Conservation (phyloP, 495 filamentous ascomycete species). For the Tuber umbilicatum region DNA sequence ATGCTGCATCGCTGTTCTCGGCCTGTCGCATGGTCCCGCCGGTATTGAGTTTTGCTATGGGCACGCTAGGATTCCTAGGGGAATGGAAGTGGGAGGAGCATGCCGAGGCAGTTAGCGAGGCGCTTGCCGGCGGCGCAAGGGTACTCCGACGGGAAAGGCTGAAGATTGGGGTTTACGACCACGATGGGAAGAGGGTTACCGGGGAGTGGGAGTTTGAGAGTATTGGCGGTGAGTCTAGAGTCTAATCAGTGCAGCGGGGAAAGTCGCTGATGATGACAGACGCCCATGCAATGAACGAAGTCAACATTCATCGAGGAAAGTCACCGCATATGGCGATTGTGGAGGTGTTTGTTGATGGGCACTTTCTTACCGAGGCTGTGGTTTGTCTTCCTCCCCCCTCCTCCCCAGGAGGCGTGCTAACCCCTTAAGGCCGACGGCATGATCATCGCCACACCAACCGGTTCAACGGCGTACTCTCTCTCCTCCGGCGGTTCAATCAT, state of each 20-base stretch:
- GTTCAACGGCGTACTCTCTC: slow-evolving; percentile 91
- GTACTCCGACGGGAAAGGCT: slow-evolving; percentile 73
- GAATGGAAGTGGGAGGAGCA: slow-evolving; percentile 94
- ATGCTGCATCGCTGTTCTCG: slow-evolving; percentile 83
- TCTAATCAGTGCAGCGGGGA: slow-evolving; percentile 14
- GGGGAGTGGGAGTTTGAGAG: slow-evolving; percentile 40
- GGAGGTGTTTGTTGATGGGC: slow-evolving; percentile 74
- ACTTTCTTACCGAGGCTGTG: slow-evolving; percentile 84
- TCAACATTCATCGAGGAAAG: slow-evolving; percentile 83
- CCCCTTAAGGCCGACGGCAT: slow-evolving; percentile 67
- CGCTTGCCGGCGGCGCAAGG: slow-evolving; percentile 52
- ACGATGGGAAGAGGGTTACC: slow-evolving; percentile 46
- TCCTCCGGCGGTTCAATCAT: slow-evolving; percentile 89
- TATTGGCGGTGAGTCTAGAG: slow-evolving; percentile 28
- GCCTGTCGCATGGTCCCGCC: slow-evolving; percentile 76
- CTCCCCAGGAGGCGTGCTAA: neutral
- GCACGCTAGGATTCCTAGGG: slow-evolving; percentile 85
- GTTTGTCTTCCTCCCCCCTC: slow-evolving; percentile 12
- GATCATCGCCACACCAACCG: slow-evolving; percentile 86
- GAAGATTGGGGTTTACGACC: slow-evolving; percentile 69
- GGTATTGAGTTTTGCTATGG: slow-evolving; percentile 94
- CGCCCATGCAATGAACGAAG: slow-evolving; percentile 89
- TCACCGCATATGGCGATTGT: slow-evolving; percentile 86
- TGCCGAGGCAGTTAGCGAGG: slow-evolving; percentile 81
- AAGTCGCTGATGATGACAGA: slow-evolving; percentile 44